A percentile compares a stretch with the other conserved stretches of the same genome.
Conservation (phyloP, 1,284 basidiomycete genomes). For the Xerocomus nothofagi region DNA sequence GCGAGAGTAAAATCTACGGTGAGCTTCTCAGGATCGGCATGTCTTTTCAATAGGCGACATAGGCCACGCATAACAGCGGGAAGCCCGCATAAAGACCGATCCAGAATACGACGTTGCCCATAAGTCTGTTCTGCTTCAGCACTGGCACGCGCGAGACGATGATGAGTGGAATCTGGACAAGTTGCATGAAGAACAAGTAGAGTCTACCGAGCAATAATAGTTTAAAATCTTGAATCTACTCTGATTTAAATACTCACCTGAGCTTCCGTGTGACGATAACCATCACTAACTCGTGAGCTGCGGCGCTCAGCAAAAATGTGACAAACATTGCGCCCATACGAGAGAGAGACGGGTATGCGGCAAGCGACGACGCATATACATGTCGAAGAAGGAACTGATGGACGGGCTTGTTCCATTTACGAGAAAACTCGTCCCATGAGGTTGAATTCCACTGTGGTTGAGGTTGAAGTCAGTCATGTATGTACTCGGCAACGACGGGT, state of each 20-base stretch:
- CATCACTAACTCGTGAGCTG: conserved; percentile 96
- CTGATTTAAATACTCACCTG: conserved; percentile 42
- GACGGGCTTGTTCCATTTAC: conserved; percentile 95
- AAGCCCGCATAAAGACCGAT: conserved; percentile 87
- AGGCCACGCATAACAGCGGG: conserved; percentile 88
- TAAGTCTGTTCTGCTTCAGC: conserved; percentile 76
- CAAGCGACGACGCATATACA: conserved; percentile 88
- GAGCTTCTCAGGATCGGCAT: conserved; percentile 29
- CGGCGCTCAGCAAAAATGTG: conserved; percentile 89
- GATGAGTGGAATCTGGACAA: conserved; percentile 93
- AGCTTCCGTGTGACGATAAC: conserved; percentile 92
- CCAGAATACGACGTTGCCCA: conserved; percentile 92
- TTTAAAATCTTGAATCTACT: not conserved
- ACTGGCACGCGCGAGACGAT: conserved; percentile 72
- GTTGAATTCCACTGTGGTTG: conserved; percentile 85
- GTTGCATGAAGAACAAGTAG: conserved; percentile 77
- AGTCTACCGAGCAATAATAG: conserved; percentile 47
- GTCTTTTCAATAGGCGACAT: conserved; percentile 63
- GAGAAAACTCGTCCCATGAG: conserved; percentile 94
- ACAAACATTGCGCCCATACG: conserved; percentile 82
- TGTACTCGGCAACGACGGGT: conserved; percentile 4
- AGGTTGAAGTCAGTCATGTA: not conserved
- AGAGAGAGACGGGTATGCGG: conserved; percentile 68
- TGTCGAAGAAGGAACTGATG: conserved; percentile 92
- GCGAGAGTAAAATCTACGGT: conserved; percentile 9